Percentiles rank a stretch among this genome's conserved stretches.
These are phyloP conservation scores for Mollisiaceae sp. DNA, from an alignment of 2,329 filamentous ascomycete species.

Conservation along the genomic window DNA sequence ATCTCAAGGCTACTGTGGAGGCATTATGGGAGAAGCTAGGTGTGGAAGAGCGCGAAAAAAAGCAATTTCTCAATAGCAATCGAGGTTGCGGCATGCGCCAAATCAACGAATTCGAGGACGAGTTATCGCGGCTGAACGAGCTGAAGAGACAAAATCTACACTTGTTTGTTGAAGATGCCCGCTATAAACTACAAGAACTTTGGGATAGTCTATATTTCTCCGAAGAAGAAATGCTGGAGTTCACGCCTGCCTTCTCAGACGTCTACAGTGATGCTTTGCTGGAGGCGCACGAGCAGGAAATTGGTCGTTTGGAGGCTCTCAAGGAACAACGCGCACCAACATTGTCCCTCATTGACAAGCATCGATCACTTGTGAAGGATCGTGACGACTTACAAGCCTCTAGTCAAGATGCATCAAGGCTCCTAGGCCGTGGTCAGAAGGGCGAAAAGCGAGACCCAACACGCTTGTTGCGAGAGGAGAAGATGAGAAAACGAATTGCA, in stretches of 20 bases:
- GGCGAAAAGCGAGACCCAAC: constrained; percentile 94
- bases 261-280: constrained; percentile 96
- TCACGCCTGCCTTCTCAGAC: constrained; percentile 95
- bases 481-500: constrained; percentile 96
- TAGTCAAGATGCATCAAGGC: constrained; percentile 90
- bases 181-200: constrained; percentile 87
- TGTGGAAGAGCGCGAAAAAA: constrained; percentile 81
- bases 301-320: constrained; percentile 78
- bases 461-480: constrained; percentile 92
- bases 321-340: constrained; percentile 87
- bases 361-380: constrained; percentile 82
- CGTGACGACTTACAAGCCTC: constrained; percentile 87
- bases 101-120: constrained; percentile 96
- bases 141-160: constrained; percentile 95
- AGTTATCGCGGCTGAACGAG: constrained; percentile 84
- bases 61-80: constrained; percentile 83
- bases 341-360: constrained; percentile 80
- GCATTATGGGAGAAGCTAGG: constrained; percentile 87
- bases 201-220: constrained; percentile 96
- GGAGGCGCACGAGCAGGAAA: constrained; percentile 93
- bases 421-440: constrained; percentile 90
- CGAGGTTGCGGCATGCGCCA: constrained; percentile 88
- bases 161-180: constrained; percentile 92
- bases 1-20: constrained; percentile 80
- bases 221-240: constrained; percentile 98